Conservation (phyloP, 179 eudicot species). For the Patellifolia procumbens region DNA sequence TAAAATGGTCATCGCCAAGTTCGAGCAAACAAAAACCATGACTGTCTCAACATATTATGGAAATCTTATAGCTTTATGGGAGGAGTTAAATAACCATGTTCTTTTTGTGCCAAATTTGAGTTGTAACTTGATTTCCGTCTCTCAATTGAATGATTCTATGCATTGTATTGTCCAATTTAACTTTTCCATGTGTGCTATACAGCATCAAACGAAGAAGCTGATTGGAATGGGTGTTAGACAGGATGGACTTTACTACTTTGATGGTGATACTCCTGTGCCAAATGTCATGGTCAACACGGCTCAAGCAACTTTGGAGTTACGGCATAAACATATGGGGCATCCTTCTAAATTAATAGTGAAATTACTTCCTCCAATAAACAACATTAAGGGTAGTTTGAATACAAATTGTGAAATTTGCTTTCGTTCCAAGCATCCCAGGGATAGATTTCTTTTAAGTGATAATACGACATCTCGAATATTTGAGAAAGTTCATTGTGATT, state of each 20-base stretch:
- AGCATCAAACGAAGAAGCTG: not conserved
- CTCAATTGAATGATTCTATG: too few relatives aligned
- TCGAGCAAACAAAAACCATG: too few relatives aligned
- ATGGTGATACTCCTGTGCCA: not conserved
- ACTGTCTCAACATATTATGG: too few relatives aligned
- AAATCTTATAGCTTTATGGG: too few relatives aligned
- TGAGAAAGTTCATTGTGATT: not conserved
- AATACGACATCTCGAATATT: not conserved
- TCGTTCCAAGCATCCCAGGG: not conserved
- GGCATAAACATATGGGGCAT: not conserved
- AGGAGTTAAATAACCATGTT: too few relatives aligned
- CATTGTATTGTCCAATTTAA: too few relatives aligned
- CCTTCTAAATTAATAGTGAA: not conserved
- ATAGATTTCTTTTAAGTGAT: not conserved
- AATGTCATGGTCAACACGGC: not conserved
- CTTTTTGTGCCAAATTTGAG: too few relatives aligned
- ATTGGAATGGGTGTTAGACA: not conserved
- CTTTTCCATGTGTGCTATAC: not conserved
- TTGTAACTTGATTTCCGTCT: too few relatives aligned
- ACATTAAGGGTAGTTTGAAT: not conserved
- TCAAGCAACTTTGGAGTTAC: not conserved
- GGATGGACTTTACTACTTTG: not conserved
- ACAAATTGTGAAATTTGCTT: not conserved
- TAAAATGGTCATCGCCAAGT: too few relatives aligned
- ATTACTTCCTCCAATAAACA: not conserved